phyloP scores from a whole-genome alignment of 2,329 filamentous ascomycete genomes.

The Chalaropsis ovoidea region DNA sequence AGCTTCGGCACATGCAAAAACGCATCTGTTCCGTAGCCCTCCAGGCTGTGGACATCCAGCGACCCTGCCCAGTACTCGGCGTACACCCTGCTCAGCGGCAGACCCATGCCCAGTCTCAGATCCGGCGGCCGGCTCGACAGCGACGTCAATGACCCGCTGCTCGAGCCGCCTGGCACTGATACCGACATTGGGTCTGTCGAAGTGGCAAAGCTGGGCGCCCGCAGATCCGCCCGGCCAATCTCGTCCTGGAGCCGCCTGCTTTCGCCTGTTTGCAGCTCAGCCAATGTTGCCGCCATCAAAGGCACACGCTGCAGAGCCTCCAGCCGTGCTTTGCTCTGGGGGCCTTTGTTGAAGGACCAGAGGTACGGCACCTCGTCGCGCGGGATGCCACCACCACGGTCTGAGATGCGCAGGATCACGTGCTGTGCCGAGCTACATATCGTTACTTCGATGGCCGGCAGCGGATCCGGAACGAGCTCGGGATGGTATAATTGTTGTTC shows the following conservation, averaged over 20 bases:
- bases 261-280: constrained; percentile 53
- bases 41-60: constrained; percentile 79
- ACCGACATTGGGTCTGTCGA: constrained; percentile 2
- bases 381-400: constrained; percentile 86
- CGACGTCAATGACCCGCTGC: constrained; percentile 59
- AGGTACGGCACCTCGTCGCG: constrained; percentile 76
- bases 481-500: constrained; percentile 50
- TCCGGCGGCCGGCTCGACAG: constrained; percentile 77
- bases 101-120: constrained; percentile 78
- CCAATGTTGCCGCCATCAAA: constrained; percentile 83
- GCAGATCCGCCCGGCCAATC: constrained; percentile 36
- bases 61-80: constrained; percentile 97
- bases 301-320: constrained; percentile 79
- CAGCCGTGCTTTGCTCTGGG: constrained; percentile 64
- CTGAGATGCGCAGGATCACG: constrained; percentile 91
- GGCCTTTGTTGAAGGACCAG: constrained; percentile 95
- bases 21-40: constrained; percentile 91
- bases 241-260: constrained; percentile 32
- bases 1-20: constrained; percentile 94
- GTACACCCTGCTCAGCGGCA: constrained; percentile 89
- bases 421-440: constrained; percentile 91
- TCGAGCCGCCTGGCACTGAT: constrained; percentile 26
- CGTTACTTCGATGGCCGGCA: constrained; percentile 83
- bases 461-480: constrained; percentile 32
- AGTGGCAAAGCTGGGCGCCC: constrained; percentile 34